Conservation (phyloP, 768 basidiomycete genomes). For the Termitomyces sp. region DNA sequence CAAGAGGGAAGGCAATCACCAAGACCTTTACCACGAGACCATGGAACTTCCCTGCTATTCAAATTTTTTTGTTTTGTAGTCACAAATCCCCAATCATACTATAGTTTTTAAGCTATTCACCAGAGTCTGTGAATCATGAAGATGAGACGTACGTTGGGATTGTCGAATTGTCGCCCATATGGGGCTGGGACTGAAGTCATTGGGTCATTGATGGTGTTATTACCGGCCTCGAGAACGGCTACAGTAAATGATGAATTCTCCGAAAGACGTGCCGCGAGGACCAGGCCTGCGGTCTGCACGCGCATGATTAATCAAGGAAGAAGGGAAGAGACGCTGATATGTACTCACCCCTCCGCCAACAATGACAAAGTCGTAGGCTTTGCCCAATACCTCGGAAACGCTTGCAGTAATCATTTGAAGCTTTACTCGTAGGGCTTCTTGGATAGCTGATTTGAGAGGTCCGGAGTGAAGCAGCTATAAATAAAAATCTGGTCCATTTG, state of each 20-base stretch:
- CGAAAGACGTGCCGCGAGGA: constrained; percentile 35
- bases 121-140: not conserved
- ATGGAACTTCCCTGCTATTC: constrained; percentile 19
- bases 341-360: constrained; percentile 21
- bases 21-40: constrained; percentile 27
- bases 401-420: constrained; percentile 8
- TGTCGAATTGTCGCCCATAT: constrained; percentile 21
- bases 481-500: too few relatives aligned
- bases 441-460: not conserved
- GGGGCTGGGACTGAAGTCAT: constrained; percentile 27
- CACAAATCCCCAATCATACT: constrained; percentile 33
- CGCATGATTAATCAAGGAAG: not conserved
- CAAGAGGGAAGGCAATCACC: constrained; percentile 13
- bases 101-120: not conserved
- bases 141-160: constrained; percentile 19
- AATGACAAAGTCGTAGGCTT: constrained; percentile 25
- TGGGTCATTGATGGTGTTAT: constrained; percentile 26
- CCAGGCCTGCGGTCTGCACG: constrained; percentile 28
- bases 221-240: constrained; percentile 33
- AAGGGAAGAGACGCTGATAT: not conserved
- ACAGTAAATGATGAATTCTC: constrained; percentile 33
- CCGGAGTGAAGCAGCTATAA: not conserved
- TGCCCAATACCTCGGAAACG: constrained; percentile 11
- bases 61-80: constrained; percentile 23
- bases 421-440: not conserved